Percentiles rank a stretch among this genome's conserved stretches.
These are phyloP conservation scores for Przewalskia tangutica DNA, from an alignment of 257 asterid species.

Conservation along the genomic window DNA sequence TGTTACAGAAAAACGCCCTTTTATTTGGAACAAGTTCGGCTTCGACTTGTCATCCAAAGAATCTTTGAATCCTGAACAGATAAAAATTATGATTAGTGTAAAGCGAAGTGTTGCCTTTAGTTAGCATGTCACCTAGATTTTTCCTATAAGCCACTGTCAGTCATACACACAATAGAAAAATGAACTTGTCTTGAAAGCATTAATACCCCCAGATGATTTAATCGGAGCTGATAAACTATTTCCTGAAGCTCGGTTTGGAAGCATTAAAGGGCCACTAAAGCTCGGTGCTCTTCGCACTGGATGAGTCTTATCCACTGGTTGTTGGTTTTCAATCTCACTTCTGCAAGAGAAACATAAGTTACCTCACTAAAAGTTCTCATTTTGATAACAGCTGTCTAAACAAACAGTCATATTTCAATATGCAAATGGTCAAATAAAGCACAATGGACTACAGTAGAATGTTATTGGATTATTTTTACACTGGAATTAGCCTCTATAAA, in stretches of 20 bases:
- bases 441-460: neutral
- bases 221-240: constrained; percentile 99
- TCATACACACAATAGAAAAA: neutral
- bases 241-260: constrained; percentile 95
- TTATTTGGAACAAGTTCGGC: constrained; percentile 81
- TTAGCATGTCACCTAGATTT: neutral
- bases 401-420: neutral
- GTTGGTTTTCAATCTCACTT: constrained; percentile 56
- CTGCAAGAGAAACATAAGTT: constrained; percentile 29
- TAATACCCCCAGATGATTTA: constrained; percentile 85
- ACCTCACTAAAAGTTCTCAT: neutral
- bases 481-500: neutral
- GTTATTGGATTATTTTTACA: neutral
- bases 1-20: constrained; percentile 97
- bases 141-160: neutral
- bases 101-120: neutral
- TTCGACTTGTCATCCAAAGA: constrained; percentile 81
- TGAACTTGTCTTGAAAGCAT: constrained; percentile 8
- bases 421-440: neutral
- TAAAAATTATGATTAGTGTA: neutral
- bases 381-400: neutral
- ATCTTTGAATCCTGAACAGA: constrained; percentile 61
- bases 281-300: constrained; percentile 76
- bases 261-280: constrained; percentile 91
- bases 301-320: constrained; percentile 45